Percentiles rank a stretch among this genome's conserved stretches.
Evolutionary conservation across 768 basidiomycete species (phyloP).

Genomic region (Tephrocybe sp.): DNA sequence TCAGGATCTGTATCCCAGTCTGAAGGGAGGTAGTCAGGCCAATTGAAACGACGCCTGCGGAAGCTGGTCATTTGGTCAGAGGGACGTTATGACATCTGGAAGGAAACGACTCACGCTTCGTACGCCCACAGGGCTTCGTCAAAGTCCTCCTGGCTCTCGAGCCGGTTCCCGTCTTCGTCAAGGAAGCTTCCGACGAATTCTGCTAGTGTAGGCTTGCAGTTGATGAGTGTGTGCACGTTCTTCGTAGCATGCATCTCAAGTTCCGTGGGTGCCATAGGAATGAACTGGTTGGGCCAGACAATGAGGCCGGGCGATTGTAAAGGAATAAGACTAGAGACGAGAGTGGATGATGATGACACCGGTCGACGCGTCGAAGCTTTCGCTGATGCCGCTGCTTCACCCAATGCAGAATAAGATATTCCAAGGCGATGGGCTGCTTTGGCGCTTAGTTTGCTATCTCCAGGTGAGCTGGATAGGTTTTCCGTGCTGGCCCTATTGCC

Average conservation of each 20-base stretch:
- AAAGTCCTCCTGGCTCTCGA: slow-evolving; percentile 37
- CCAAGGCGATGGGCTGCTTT: slow-evolving; percentile 43
- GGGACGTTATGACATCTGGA: slow-evolving; percentile 4
- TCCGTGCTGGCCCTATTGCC: neutral
- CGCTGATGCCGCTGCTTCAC: slow-evolving; percentile 27
- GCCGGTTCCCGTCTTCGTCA: slow-evolving; percentile 35
- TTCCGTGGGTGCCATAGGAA: slow-evolving; percentile 56
- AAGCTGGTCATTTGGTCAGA: slow-evolving; percentile 43
- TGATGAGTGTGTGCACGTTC: slow-evolving; percentile 62
- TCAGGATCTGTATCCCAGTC: slow-evolving; percentile 28
- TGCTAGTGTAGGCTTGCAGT: slow-evolving; percentile 56
- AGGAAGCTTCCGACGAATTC: slow-evolving; percentile 43
- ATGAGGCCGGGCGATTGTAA: slow-evolving; percentile 65
- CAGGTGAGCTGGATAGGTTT: neutral
- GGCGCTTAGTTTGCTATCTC: slow-evolving; percentile 27
- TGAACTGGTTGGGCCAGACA: slow-evolving; percentile 57
- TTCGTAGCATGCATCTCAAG: slow-evolving; percentile 78
- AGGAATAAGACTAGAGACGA: slow-evolving; percentile 12
- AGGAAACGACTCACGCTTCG: slow-evolving; percentile 45
- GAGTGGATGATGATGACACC: slow-evolving; percentile 19
- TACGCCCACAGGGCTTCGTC: slow-evolving; percentile 53
- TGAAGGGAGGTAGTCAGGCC: slow-evolving; percentile 49
- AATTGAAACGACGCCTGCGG: slow-evolving; percentile 66
- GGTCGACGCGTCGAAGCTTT: slow-evolving; percentile 22
- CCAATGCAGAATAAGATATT: slow-evolving; percentile 32